phyloP scores from a whole-genome alignment of 176 grass and related monocot species.

The Zea luxurians region DNA sequence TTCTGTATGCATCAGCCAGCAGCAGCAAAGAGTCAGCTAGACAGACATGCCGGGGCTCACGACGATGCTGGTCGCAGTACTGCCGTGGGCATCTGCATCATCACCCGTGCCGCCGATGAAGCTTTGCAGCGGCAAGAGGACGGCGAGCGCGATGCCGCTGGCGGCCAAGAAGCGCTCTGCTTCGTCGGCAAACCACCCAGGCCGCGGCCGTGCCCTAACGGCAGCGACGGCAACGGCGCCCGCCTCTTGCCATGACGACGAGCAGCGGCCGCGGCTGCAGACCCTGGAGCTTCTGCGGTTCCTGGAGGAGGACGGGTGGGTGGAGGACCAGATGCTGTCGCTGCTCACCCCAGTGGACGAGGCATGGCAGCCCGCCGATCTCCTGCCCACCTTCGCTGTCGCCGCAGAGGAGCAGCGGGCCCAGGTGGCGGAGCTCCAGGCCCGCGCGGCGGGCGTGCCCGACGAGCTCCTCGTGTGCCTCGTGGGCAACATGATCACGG shows the following conservation, averaged over 20 bases:
- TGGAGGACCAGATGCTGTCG: slow-evolving; percentile 32
- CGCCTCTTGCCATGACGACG: not conserved
- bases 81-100: not conserved
- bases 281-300: not conserved
- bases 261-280: slow-evolving; percentile 4
- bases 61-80: not conserved
- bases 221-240: not conserved
- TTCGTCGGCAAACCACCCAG: not conserved
- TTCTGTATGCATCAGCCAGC: not conserved
- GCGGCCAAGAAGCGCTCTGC: not conserved
- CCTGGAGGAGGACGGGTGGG: slow-evolving; percentile 7
- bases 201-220: not conserved
- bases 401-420: not conserved
- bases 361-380: slow-evolving; percentile 40
- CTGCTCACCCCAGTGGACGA: slow-evolving; percentile 34
- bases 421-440: slow-evolving; percentile 24
- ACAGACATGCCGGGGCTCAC: not conserved
- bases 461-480: slow-evolving; percentile 29
- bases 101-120: not conserved
- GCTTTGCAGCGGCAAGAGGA: not conserved
- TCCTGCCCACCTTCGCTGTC: slow-evolving; percentile 29
- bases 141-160: not conserved
- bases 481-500: slow-evolving; percentile 34
- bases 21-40: not conserved
- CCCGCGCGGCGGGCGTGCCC: slow-evolving; percentile 24